These are phyloP conservation scores for Rhodofomes roseus DNA, from an alignment of 1,284 basidiomycete genomes.

Conservation along the genomic window DNA sequence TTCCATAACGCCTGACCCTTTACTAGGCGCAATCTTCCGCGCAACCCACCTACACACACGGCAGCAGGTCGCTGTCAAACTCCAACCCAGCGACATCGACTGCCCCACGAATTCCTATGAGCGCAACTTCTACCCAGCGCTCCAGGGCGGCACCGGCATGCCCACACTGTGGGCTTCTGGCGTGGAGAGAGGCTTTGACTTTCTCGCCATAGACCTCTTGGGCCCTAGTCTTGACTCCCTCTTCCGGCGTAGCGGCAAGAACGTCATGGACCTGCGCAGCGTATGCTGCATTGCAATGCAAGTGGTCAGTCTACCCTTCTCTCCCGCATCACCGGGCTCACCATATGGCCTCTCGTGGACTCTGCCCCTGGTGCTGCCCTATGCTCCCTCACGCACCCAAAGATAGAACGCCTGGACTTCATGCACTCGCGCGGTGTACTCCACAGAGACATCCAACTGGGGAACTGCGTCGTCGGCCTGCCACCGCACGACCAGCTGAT, in stretches of 20 bases:
- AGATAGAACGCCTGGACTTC: slow-evolving; percentile 66
- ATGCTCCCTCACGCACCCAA: slow-evolving; percentile 1
- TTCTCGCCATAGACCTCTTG: slow-evolving; percentile 69
- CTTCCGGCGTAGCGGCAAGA: slow-evolving; percentile 50
- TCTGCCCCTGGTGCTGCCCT: neutral
- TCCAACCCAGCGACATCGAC: slow-evolving; percentile 62
- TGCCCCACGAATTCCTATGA: slow-evolving; percentile 75
- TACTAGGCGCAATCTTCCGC: slow-evolving; percentile 61
- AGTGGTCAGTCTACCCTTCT: slow-evolving; percentile 44
- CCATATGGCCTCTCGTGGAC: neutral
- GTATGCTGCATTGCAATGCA: slow-evolving; percentile 73
- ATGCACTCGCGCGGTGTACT: slow-evolving; percentile 72
- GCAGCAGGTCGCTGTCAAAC: slow-evolving; percentile 64
- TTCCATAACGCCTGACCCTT: neutral
- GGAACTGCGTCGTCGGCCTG: slow-evolving; percentile 65
- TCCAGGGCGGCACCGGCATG: slow-evolving; percentile 73
- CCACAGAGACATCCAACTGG: slow-evolving; percentile 74
- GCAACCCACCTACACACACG: slow-evolving; percentile 53
- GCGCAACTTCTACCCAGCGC: slow-evolving; percentile 59
- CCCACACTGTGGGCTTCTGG: slow-evolving; percentile 63
- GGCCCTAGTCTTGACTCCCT: slow-evolving; percentile 65
- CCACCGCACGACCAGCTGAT: slow-evolving; percentile 52
- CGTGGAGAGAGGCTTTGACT: slow-evolving; percentile 61
- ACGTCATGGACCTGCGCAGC: slow-evolving; percentile 61
- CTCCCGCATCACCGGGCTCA: neutral